Evolutionary conservation across 805 yeast species (phyloP).

Genomic region (Candida tammaniensis): DNA sequence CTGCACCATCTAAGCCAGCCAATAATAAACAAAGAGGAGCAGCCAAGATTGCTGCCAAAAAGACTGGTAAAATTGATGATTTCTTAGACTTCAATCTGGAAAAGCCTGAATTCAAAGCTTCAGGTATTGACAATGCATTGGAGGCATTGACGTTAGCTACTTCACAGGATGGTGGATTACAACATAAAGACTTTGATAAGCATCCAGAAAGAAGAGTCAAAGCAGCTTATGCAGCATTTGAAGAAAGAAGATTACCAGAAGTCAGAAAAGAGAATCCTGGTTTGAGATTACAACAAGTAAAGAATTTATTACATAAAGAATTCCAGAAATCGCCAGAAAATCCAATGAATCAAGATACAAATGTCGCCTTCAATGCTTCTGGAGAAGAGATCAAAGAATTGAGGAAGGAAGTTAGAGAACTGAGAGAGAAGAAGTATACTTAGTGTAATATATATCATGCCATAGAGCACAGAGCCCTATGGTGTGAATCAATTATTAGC

Average conservation of each 20-base stretch:
- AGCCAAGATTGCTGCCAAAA: slow-evolving; percentile 60
- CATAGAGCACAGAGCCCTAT: too few relatives aligned
- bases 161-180: slow-evolving; percentile 52
- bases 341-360: slow-evolving; percentile 79
- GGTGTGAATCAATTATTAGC: too few relatives aligned
- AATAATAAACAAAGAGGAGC: slow-evolving; percentile 61
- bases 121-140: slow-evolving; percentile 74
- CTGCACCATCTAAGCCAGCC: slow-evolving; percentile 56
- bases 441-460: too few relatives aligned
- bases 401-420: slow-evolving; percentile 47
- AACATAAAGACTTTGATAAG: slow-evolving; percentile 66
- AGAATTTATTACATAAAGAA: slow-evolving; percentile 72
- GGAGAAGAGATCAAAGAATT: slow-evolving; percentile 45
- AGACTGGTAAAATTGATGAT: slow-evolving; percentile 64
- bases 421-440: slow-evolving; percentile 39
- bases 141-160: slow-evolving; percentile 69
- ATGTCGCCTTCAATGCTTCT: slow-evolving; percentile 59
- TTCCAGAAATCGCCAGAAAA: slow-evolving; percentile 78
- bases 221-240: slow-evolving; percentile 72
- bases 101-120: slow-evolving; percentile 56
- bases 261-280: slow-evolving; percentile 76
- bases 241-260: slow-evolving; percentile 70
- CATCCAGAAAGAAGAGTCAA: slow-evolving; percentile 89
- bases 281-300: slow-evolving; percentile 72
- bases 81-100: slow-evolving; percentile 55